Evolutionary conservation across 345 rosid species (phyloP), one percentile per base, ranked within the genome.

Genomic region (Brassica cretica): DNA sequence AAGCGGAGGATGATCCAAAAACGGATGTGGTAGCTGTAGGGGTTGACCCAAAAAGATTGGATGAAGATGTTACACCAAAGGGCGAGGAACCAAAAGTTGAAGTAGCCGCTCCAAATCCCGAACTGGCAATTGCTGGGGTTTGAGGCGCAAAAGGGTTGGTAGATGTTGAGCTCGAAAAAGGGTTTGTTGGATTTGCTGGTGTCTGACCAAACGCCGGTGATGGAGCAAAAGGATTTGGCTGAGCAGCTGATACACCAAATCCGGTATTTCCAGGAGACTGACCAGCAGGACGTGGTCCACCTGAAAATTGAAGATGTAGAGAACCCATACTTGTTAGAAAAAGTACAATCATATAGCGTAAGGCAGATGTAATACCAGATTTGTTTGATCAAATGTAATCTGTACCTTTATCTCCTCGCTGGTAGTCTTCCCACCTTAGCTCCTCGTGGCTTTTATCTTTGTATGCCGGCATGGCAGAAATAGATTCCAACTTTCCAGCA

Each of bases 381-480:
- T 67, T 25, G 70, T 62, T 53, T 51, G 67, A 32, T 69, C 66
- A 51, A 65, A 66, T 81, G 67, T 78, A 91, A 96, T 96, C 58
- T 80, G 61, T 78, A 93, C 99, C 98, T 90, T 95, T 95, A 84
- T 95, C 98, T 83, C 99, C 99, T 71, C 76, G 83, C 69, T 95
- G 99, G 84, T 95, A 95, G 75, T 95, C 99, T 82, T 93, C 99
- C 99, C 98, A 90, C 76, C 97, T 84, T 68, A 95, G 85, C 84
- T 93, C 99, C 76, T 95, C 99, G 32, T 95, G 97, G 82, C 87
- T 91, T 87, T 91, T 93, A 69, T 91, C 98, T 79, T 85, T 90
- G 82, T 91, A 91, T 63, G 79, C 85, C 51, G 94, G 84, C 99
- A 93, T 91, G 74, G 99, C 98, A 37, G 97, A 88, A 78, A 95